These are phyloP conservation scores for Vicia villosa DNA, from an alignment of 306 rosid genomes.

Conservation along the genomic window DNA sequence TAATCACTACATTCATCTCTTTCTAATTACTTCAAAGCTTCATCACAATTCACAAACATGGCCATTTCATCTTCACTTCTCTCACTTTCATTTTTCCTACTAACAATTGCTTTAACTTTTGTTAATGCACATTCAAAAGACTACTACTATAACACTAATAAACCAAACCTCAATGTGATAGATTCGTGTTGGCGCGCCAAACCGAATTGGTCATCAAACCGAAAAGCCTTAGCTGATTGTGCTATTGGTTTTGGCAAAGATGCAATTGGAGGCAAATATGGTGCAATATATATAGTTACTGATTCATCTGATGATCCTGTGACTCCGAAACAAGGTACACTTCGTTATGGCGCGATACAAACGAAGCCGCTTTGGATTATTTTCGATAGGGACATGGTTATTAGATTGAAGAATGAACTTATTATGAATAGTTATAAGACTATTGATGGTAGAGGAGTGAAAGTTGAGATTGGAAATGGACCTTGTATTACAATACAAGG, in stretches of 20 bases:
- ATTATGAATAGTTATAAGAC: conserved; percentile 76
- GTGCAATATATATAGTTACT: conserved; percentile 57
- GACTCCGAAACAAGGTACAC: conserved; percentile 69
- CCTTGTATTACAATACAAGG: conserved; percentile 83
- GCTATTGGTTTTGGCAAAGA: conserved; percentile 72
- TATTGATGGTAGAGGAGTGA: conserved; percentile 86
- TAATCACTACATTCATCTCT: conserved; percentile 14
- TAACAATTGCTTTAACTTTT: conserved; percentile 38
- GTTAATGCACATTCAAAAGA: conserved; percentile 39
- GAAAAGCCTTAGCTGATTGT: conserved; percentile 70
- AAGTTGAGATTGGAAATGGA: conserved; percentile 72
- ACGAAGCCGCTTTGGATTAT: conserved; percentile 69
- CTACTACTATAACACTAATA: conserved; percentile 22
- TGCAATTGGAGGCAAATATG: conserved; percentile 74
- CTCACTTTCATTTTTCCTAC: conserved; percentile 45
- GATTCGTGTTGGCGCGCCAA: conserved; percentile 71
- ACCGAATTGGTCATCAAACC: conserved; percentile 63
- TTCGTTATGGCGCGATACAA: conserved; percentile 83
- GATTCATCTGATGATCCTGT: conserved; percentile 64
- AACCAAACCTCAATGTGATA: conserved; percentile 49
- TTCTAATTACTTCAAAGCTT: conserved; percentile 3
- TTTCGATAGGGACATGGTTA: conserved; percentile 59
- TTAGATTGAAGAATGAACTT: conserved; percentile 69
- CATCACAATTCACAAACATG: conserved; percentile 34
- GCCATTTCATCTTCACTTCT: conserved; percentile 38